Evolutionary conservation across 2,329 filamentous ascomycete genomes (phyloP).

Genomic region (Venturia oleaginea): DNA sequence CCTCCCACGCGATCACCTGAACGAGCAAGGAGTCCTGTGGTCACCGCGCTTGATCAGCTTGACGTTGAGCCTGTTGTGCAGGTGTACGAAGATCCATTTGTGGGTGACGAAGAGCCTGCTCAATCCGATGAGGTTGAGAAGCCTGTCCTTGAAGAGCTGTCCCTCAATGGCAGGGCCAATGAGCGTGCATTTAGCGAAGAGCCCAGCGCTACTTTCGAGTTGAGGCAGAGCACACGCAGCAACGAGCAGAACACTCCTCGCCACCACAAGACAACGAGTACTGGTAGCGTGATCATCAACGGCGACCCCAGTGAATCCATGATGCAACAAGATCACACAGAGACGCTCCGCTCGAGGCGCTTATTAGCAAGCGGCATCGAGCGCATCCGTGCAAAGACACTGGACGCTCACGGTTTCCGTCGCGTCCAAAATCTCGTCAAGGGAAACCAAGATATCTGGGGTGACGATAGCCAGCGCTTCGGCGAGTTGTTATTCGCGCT

Average conservation of each 20-base stretch:
- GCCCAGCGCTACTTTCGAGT: neutral
- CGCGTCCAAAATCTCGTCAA: conserved; percentile 67
- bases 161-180: conserved; percentile 37
- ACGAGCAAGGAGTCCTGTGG: conserved; percentile 23
- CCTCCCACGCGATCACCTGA: conserved; percentile 26
- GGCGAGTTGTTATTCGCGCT: conserved; percentile 57
- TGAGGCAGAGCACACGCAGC: conserved; percentile 12
- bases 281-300: conserved; percentile 26
- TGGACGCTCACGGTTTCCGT: conserved; percentile 76
- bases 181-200: conserved; percentile 9
- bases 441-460: conserved; percentile 50
- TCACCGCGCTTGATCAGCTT: neutral
- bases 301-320: conserved; percentile 10
- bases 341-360: conserved; percentile 39
- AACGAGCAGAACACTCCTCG: conserved; percentile 21
- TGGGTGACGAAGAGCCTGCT: conserved; percentile 27
- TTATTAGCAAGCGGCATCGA: conserved; percentile 66
- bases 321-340: conserved; percentile 29
- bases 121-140: conserved; percentile 27
- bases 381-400: conserved; percentile 58
- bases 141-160: conserved; percentile 42
- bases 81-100: conserved; percentile 46
- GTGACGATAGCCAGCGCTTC: conserved; percentile 60
- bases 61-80: conserved; percentile 29
- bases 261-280: conserved; percentile 30